Percentiles rank a stretch among this genome's conserved stretches.
Conservation (phyloP, 164 flowering plant genomes). For the Liriodendron chinense region DNA sequence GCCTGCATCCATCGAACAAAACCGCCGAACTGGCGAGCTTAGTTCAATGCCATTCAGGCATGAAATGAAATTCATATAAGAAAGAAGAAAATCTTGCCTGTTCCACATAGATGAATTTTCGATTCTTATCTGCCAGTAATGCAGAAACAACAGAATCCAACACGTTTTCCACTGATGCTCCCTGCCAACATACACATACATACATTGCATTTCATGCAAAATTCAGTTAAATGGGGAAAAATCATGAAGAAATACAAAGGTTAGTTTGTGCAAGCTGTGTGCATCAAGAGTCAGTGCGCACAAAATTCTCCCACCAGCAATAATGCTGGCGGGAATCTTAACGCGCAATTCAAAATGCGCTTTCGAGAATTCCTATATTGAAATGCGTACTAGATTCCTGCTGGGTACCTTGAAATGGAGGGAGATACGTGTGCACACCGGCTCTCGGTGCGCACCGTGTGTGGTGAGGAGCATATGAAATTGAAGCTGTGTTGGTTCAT, state of each 20-base stretch:
- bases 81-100: constrained; percentile 14
- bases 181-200: constrained; percentile 19
- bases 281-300: too few species aligned
- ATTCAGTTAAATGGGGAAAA: too few species aligned
- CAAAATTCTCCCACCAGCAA: too few species aligned
- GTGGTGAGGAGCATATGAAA: too few species aligned
- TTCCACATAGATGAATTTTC: constrained; percentile 83
- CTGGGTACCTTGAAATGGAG: too few species aligned
- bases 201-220: too few species aligned
- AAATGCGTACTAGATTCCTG: neutral
- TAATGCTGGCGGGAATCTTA: neutral
- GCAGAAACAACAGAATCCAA: constrained; percentile 75
- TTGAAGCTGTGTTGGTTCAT: too few species aligned
- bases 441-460: too few species aligned
- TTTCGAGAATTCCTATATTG: neutral
- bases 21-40: neutral
- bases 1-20: constrained; percentile 43
- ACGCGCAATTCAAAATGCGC: neutral
- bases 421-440: too few species aligned
- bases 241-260: too few species aligned
- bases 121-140: constrained; percentile 68
- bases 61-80: neutral
- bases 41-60: neutral
- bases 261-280: too few species aligned
- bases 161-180: constrained; percentile 79